Evolutionary conservation across 495 filamentous ascomycete species (phyloP).

Genomic region (Penicillium pancosmium): DNA sequence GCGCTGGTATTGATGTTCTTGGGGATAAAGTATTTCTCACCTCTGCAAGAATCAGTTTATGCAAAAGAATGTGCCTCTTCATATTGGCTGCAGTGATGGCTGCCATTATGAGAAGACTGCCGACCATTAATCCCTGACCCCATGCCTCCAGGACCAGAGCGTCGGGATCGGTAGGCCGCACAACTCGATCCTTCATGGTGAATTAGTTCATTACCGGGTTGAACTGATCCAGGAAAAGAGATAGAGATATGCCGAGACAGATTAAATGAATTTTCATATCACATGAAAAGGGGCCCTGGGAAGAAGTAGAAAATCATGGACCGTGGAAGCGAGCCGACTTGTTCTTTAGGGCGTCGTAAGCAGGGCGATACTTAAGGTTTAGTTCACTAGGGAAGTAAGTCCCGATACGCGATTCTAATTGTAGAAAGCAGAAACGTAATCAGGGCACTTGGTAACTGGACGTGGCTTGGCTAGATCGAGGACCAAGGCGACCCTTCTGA

Average conservation of each 20-base stretch:
- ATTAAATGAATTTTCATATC: background rate
- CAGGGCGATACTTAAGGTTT: background rate
- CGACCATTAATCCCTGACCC: slow-evolving; percentile 52
- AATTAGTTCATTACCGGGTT: slow-evolving; percentile 2
- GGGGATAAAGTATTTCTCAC: slow-evolving; percentile 22
- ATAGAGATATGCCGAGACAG: background rate
- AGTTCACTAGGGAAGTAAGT: background rate
- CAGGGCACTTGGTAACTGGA: background rate
- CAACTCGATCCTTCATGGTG: slow-evolving; percentile 17
- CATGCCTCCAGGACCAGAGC: slow-evolving; percentile 50
- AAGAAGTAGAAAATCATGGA: background rate
- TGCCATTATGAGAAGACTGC: slow-evolving; percentile 50
- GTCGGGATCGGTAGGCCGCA: slow-evolving; percentile 37
- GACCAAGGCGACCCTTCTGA: slow-evolving; percentile 1
- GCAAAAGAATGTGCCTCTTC: slow-evolving; percentile 42
- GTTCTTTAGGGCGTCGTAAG: background rate
- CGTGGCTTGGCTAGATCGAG: background rate
- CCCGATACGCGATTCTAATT: background rate
- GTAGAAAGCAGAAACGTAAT: background rate
- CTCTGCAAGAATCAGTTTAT: slow-evolving; percentile 51
- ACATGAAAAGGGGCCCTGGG: background rate
- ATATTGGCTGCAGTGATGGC: slow-evolving; percentile 47
- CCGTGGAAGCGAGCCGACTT: background rate
- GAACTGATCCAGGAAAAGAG: background rate
- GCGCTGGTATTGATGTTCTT: background rate